Conservation (phyloP, 1,284 basidiomycete genomes). For the Cystobasidium pallidum region DNA sequence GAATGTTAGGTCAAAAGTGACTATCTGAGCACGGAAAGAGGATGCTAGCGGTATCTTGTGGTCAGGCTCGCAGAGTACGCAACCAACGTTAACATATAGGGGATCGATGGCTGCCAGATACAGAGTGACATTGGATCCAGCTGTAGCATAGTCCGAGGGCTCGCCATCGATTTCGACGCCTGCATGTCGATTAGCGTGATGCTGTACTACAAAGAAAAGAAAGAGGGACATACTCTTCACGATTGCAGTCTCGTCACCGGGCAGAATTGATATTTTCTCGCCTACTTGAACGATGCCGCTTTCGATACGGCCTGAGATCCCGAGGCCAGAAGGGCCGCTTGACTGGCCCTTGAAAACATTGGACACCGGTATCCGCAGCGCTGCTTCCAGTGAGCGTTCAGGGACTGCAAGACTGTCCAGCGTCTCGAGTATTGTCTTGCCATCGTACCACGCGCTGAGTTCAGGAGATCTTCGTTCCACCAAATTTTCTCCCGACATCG, state of each 20-base stretch:
- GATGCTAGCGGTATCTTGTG: constrained; percentile 74
- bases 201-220: no score
- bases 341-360: constrained; percentile 90
- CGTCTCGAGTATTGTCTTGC: constrained; percentile 79
- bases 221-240: constrained; percentile 77
- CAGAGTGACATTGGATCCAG: constrained; percentile 84
- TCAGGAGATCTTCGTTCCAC: constrained; percentile 62
- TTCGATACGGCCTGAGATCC: constrained; percentile 82
- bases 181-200: constrained; percentile 55
- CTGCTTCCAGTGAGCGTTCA: constrained; percentile 67
- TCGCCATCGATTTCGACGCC: constrained; percentile 86
- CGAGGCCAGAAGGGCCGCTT: constrained; percentile 69
- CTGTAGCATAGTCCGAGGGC: constrained; percentile 80
- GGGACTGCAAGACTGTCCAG: constrained; percentile 60
- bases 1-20: constrained; percentile 88
- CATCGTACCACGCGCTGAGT: constrained; percentile 77
- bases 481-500: constrained; percentile 88
- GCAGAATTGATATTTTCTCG: constrained; percentile 80
- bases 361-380: constrained; percentile 84
- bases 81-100: constrained; percentile 80
- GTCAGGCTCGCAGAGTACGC: constrained; percentile 77
- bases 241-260: constrained; percentile 85
- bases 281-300: constrained; percentile 90
- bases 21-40: constrained; percentile 80
- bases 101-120: constrained; percentile 83